Percentiles rank a stretch among this genome's conserved stretches.
These are phyloP conservation scores for Coemansia guatemalensis DNA, from an alignment of 192 early-diverging fungal genomes.

Conservation along the genomic window DNA sequence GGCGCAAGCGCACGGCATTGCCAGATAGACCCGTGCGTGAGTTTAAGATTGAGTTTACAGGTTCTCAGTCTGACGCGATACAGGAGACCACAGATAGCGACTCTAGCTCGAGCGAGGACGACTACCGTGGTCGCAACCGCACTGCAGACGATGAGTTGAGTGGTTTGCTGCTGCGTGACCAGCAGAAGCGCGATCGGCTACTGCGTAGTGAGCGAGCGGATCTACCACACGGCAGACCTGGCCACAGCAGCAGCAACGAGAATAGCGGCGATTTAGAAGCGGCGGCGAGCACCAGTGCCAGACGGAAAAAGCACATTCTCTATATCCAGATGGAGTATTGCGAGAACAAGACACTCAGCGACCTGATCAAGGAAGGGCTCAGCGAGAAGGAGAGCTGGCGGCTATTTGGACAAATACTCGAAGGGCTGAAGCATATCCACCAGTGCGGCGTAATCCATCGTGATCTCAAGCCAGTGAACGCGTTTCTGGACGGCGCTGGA, in stretches of 20 bases:
- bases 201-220: neutral
- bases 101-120: neutral
- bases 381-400: constrained; percentile 82
- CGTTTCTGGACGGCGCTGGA: constrained; percentile 57
- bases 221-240: neutral
- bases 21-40: constrained; percentile 26
- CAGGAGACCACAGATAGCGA: neutral
- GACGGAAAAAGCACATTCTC: constrained; percentile 18
- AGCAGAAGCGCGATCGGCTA: constrained; percentile 1
- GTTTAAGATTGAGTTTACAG: constrained; percentile 12
- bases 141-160: neutral
- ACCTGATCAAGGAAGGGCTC: constrained; percentile 77
- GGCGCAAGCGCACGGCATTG: constrained; percentile 6
- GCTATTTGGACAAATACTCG: constrained; percentile 85
- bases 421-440: constrained; percentile 89
- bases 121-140: neutral
- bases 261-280: neutral
- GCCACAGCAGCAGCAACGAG: neutral
- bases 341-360: constrained; percentile 86
- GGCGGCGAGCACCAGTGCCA: constrained; percentile 24
- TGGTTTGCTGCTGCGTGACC: constrained; percentile 1
- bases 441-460: constrained; percentile 77
- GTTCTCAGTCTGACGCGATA: constrained; percentile 2
- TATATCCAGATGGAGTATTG: constrained; percentile 99
- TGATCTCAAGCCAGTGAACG: constrained; percentile 73